These are phyloP conservation scores for Rosa rugosa DNA, from an alignment of 306 rosid species.

Conservation along the genomic window DNA sequence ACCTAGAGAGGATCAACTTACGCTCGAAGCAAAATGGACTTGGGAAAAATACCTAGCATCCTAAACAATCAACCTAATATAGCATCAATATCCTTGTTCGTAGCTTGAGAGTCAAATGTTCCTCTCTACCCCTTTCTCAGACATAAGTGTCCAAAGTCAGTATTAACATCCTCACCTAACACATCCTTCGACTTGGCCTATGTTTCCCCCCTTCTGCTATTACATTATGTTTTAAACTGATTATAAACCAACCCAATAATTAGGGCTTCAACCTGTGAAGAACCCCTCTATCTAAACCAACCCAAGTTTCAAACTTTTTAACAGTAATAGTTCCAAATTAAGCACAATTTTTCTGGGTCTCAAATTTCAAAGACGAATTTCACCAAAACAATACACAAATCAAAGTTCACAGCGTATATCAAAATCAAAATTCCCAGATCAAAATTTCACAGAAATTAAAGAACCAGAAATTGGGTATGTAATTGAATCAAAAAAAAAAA, in stretches of 20 bases:
- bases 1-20: neutral
- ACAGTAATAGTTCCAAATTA: neutral
- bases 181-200: neutral
- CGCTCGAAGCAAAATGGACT: neutral
- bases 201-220: neutral
- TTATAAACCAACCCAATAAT: neutral
- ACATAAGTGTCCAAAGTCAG: neutral
- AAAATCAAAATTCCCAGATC: neutral
- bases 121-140: neutral
- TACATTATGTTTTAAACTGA: neutral
- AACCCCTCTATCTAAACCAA: neutral
- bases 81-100: neutral
- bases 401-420: neutral
- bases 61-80: neutral
- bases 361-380: neutral
- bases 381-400: neutral
- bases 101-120: neutral
- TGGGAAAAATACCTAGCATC: neutral
- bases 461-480: neutral
- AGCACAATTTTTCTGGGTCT: neutral
- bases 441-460: neutral
- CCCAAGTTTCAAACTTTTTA: neutral
- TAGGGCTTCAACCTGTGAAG: neutral
- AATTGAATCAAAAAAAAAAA: neutral
- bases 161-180: neutral